Base-by-base conservation (phyloP, 306 rosid species). In the Ochetophila trinervis region DNA sequence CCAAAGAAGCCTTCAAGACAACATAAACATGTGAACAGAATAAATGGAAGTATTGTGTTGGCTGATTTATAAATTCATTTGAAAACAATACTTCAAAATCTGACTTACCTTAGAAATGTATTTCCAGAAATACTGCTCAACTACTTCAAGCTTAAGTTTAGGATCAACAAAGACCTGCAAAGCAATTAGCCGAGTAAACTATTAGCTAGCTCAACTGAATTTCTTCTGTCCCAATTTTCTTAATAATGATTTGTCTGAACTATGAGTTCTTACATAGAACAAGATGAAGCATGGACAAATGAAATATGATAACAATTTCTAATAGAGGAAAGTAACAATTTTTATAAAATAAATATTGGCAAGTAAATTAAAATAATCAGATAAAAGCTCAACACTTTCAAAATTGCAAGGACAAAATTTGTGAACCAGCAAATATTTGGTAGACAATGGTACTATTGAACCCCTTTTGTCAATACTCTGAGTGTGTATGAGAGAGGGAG, bases 61-160 rank as follows among this genome's bases (percentile, higher is more conserved):
- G 63, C 68, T 57, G 44, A 51, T 16, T 22, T 66, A 2, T 9
- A 52, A 70, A 32, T 27, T 20, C 12, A 4, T 19, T 55, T 18
- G 47, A 45, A 14, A 21, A 23, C 22, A 15, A 37, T 17, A 19
- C 20, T 54, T 32, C 21, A 21, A 57, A 45, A 51, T 18, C 47
- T 74, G 53, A 54, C 63, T 37, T 78, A 91, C 94, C 94, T 87
- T 91, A 47, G 86, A 50, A 21, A 85, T 83, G 86, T 85, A 91
- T 75, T 85, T 91, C 91, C 88, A 82, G 67, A 91, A 78, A 77
- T 81, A 91, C 72, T 80, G 84, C 88, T 80, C 85, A 63, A 92
- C 71, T 63, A 89, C 67, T 79, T 87, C 96, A 79, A 87, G 87
- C 85, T 89, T 92, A 89, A 91, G 89, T 74, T 84, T 87, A 21